Base-by-base conservation (phyloP, 2,329 filamentous ascomycete species). In the Aspergillus uvarum region DNA sequence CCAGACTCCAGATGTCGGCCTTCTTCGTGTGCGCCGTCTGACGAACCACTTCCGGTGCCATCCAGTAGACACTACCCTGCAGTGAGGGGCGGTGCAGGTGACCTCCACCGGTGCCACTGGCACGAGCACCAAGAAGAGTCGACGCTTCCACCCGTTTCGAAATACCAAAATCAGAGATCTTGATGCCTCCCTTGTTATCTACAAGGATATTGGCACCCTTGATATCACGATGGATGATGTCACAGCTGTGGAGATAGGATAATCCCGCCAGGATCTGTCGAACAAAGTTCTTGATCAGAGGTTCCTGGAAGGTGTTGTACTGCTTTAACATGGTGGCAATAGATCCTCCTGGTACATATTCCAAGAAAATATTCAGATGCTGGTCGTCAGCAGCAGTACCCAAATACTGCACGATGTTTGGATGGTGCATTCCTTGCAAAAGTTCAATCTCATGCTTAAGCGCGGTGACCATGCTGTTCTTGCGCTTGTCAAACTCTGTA, bases 281-380 rank as follows among this genome's bases (percentile, higher is more conserved):
- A 54, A 98, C 94, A 73, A 99, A 99, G 77, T 95, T 97, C 72
- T 93, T 89, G 61, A 98, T 93, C 59, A 99, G 84, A 1, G 92
- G 92, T 75, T 99, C 95, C 19, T 91, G 90, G 56, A 99, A 86
- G 7, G 94, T 94, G 61, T 96, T 96, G 75, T 99, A 99, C 67
- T 96, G 96, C 80, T 97, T 95, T 66, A 99, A 88, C 93, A 99
- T 98, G 10, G 92, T 96, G 67, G 96, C 95, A 26, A 99, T 96
- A 12, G 94, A 98, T 50, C 95, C 95, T 77, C 95, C 95, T 16
- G 95, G 91, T 32, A 99, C 95, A 75, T 99, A 99, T 78, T 99
- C 95, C 72, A 99, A 87, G 87, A 99, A 99, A 89, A 99, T 99
- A 80, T 99, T 99, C 70, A 99, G 87, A 74, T 94, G 89, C 58